Evolutionary conservation across 1,284 basidiomycete genomes (phyloP).

Genomic region (Ganoderma leucocontextum): DNA sequence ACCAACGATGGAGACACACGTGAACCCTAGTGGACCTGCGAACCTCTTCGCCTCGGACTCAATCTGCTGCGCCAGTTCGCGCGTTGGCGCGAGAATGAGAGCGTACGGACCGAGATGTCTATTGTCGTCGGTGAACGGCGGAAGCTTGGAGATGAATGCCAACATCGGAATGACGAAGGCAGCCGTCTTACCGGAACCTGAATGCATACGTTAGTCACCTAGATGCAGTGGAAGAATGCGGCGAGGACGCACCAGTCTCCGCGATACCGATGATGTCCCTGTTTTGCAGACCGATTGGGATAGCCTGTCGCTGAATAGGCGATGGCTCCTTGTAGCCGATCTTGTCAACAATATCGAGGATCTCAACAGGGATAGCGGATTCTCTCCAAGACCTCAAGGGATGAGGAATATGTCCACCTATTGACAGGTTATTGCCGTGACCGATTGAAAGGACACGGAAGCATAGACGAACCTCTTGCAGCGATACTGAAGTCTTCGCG

Average conservation of each 20-base stretch:
- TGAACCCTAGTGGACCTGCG: conserved; percentile 86
- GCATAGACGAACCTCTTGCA: conserved; percentile 69
- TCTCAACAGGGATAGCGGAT: conserved; percentile 80
- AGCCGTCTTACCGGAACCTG: conserved; percentile 99
- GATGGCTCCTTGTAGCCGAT: conserved; percentile 98
- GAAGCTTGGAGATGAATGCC: conserved; percentile 89
- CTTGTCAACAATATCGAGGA: conserved; percentile 86
- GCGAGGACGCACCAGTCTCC: conserved; percentile 77
- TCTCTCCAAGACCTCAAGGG: conserved; percentile 94
- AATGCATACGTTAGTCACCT: conserved; percentile 10
- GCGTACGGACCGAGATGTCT: conserved; percentile 94
- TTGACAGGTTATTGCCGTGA: not conserved
- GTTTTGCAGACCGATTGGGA: conserved; percentile 96
- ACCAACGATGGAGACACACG: conserved; percentile 97
- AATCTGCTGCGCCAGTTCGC: conserved; percentile 98
- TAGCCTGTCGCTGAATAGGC: conserved; percentile 97
- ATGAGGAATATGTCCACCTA: conserved; percentile 92
- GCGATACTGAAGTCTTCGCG: conserved; percentile 98
- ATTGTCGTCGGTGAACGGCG: conserved; percentile 89
- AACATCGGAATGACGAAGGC: conserved; percentile 99
- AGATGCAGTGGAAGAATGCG: conserved; percentile 20
- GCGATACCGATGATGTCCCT: conserved; percentile 98
- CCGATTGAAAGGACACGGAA: not conserved
- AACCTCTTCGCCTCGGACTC: conserved; percentile 94
- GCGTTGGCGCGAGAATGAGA: conserved; percentile 94